Evolutionary conservation across 371 early-diverging fungal genomes (phyloP), one percentile per base, ranked within the genome.

Genomic region (Rhizopus delemar): DNA sequence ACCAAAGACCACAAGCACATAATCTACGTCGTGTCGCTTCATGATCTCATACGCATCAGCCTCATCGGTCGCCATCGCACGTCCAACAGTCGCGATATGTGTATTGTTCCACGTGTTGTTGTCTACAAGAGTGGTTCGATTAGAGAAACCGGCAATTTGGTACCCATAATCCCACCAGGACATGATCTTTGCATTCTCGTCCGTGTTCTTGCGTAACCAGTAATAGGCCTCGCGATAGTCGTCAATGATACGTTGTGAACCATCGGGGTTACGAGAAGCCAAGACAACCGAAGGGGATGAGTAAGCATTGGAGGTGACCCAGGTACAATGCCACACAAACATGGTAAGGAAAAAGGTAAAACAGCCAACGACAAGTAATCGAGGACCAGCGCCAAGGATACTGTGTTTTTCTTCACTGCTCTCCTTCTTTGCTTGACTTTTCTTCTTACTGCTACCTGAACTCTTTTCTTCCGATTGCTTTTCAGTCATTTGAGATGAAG

Each of bases 121-220:
- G 80, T 99, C 99, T 22, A 99, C 99, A 31, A 99, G 77, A 0
- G 95, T 95, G 0, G 96, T 91, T 33, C 99, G 88, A 70, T 97
- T 93, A 31, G 99, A 91, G 95, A 99, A 95, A 38, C 99, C 99
- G 0, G 99, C 95, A 65, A 99, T 93, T 82, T 99, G 99, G 77
- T 99, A 99, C 7, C 99, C 99, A 69, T 99, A 99, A 80, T 99
- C 99, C 99, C 99, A 99, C 99, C 99, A 99, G 9, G 97, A 92
- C 83, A 98, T 84, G 63, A 99, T 88, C 80, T 95, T 96, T 65
- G 95, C 94, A 65, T 96, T 91, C 35, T 87, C 83, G 45, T 86
- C 79, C 0, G 99, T 95, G 80, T 99, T 99, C 72, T 96, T 88
- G 55, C 97, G 92, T 50, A 99, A 86, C 98, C 98, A 99, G 72